Evolutionary conservation across 306 rosid genomes (phyloP), one percentile per base, ranked within the genome.

Genomic region (Gastrolobium bilobum): DNA sequence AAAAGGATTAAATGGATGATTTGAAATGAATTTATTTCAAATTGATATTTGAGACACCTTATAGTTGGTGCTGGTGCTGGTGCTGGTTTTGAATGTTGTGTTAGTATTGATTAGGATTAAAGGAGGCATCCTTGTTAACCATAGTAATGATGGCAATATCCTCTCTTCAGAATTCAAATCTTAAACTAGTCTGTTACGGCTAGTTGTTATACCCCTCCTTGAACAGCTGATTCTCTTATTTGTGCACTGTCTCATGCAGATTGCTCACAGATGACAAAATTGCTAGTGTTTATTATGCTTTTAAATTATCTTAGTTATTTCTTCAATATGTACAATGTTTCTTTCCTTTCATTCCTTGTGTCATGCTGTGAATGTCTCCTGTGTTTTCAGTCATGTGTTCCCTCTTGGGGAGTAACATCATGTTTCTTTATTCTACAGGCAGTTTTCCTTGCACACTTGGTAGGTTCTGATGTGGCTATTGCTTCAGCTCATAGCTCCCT

Each of bases 401-500:
- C 62, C 13, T 59, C 40, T 29, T 46, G 72, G n/a, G 10, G 70
- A 10, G 67, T 78, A 47, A 48, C 64, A 30, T 62, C 39, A 37
- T 11, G 33, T 11, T 61, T 79, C 65, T 54, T 68, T 87, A 66
- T 73, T 58, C 71, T 80, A 56, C 88, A 90, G 94, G 93, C 90
- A 73, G 84, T 86, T 46, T 92, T 92, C 84, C 88, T 92, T 7
- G 85, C 88, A 82, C 86, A 82, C 44, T 72, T 92, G 80, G 86
- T 86, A 46, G 94, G 91, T 83, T 81, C 94, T 48, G 94, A 90
- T 80, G 53, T 81, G 77, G 91, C 89, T n/a, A 64, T 86, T 82
- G 93, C 93, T 61, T 92, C 93, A 39, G 83, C 94, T 10, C 97
- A 82, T 79, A 82, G 79, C 81, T 90, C 97, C 47, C 70, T 92